phyloP scores from a whole-genome alignment of 805 yeast genomes.

The Cyberlindnera maclurae region DNA sequence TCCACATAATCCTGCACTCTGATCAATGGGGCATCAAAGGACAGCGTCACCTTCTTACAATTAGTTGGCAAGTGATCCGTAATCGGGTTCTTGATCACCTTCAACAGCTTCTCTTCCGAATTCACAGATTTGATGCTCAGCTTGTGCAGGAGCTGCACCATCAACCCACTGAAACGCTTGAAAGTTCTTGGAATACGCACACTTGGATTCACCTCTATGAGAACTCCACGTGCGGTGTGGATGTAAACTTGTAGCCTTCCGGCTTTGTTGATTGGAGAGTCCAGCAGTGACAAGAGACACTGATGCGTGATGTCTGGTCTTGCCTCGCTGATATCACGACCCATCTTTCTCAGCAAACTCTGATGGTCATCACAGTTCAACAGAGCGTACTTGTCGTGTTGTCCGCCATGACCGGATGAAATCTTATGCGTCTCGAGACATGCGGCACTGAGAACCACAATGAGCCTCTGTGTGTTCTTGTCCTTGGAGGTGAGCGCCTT shows the following conservation, averaged over 20 bases:
- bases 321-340: constrained; percentile 95
- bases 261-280: constrained; percentile 97
- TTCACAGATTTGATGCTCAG: constrained; percentile 90
- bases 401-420: constrained; percentile 63
- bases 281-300: constrained; percentile 86
- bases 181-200: constrained; percentile 98
- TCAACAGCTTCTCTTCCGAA: constrained; percentile 88
- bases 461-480: constrained; percentile 76
- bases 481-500: constrained; percentile 74
- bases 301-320: constrained; percentile 99
- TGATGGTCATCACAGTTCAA: constrained; percentile 98
- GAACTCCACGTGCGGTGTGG: constrained; percentile 90
- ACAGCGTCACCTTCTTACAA: constrained; percentile 87
- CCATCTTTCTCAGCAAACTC: constrained; percentile 90
- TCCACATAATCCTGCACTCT: constrained; percentile 82
- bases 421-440: constrained; percentile 92
- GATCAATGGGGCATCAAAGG: constrained; percentile 84
- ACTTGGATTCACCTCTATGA: constrained; percentile 91
- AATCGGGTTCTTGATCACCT: constrained; percentile 94
- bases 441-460: constrained; percentile 94
- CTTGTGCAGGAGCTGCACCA: constrained; percentile 94
- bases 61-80: constrained; percentile 95
- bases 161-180: constrained; percentile 93
- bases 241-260: constrained; percentile 95
- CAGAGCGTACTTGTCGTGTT: constrained; percentile 87